Evolutionary conservation across 768 basidiomycete species (phyloP).

Genomic region (Tubosaeta sp.): DNA sequence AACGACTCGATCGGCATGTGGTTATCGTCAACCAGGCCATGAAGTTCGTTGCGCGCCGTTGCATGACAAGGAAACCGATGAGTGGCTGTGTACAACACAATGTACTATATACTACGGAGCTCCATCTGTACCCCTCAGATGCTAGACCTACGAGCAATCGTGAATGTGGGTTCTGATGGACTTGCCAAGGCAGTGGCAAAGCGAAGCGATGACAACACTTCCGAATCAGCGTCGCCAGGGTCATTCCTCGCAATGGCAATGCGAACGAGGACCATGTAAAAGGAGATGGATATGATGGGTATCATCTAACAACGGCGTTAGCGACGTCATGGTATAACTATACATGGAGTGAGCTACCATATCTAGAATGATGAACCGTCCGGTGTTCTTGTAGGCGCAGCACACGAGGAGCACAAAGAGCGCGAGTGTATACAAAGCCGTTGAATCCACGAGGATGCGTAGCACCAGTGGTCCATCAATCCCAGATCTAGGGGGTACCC

Average conservation of each 20-base stretch:
- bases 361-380: constrained; percentile 15
- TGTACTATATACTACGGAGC: not conserved
- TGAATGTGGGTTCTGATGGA: not conserved
- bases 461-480: constrained; percentile 7
- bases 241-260: constrained; percentile 13
- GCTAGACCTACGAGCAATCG: constrained; percentile 12
- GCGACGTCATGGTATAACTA: not conserved
- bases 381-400: constrained; percentile 1
- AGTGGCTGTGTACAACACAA: too few relatives aligned
- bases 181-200: constrained; percentile 11
- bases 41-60: too few relatives aligned
- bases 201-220: constrained; percentile 12
- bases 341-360: constrained; percentile 11
- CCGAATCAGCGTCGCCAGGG: not conserved
- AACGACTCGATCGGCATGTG: too few relatives aligned
- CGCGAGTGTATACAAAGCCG: constrained; percentile 12
- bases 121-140: constrained; percentile 1
- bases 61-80: too few relatives aligned
- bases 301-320: constrained; percentile 9
- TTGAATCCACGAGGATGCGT: constrained; percentile 15
- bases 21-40: too few relatives aligned
- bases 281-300: constrained; percentile 20
- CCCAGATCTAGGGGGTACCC: constrained; percentile 5
- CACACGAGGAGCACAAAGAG: constrained; percentile 14
- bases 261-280: constrained; percentile 16